These are phyloP conservation scores for Suhomyces sp. DNA, from an alignment of 805 yeast genomes.

Conservation along the genomic window DNA sequence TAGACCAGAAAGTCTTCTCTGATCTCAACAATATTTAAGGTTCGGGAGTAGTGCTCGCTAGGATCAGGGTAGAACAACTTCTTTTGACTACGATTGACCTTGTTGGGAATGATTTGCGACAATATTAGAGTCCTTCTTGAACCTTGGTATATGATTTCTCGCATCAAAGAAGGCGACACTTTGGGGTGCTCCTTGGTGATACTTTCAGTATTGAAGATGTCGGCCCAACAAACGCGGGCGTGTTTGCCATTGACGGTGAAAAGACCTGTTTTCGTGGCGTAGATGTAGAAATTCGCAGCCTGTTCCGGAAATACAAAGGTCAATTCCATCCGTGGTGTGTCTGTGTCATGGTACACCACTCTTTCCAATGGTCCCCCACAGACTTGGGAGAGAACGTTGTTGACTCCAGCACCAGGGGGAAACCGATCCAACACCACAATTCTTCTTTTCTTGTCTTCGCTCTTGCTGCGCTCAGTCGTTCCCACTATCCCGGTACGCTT, in stretches of 20 bases:
- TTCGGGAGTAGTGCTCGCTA: constrained; percentile 34
- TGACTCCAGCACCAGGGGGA: constrained; percentile 44
- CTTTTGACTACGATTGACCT: constrained; percentile 20
- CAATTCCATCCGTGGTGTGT: constrained; percentile 36
- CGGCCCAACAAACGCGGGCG: constrained; percentile 48
- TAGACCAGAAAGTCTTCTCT: constrained; percentile 49
- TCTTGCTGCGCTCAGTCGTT: not conserved
- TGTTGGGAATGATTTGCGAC: constrained; percentile 22
- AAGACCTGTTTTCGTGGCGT: constrained; percentile 46
- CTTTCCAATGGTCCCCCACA: constrained; percentile 71
- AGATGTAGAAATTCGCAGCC: constrained; percentile 54
- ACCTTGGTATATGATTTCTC: constrained; percentile 38
- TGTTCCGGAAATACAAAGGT: constrained; percentile 51
- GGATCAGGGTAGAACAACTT: constrained; percentile 43
- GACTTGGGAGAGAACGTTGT: constrained; percentile 51
- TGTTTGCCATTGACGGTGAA: constrained; percentile 58
- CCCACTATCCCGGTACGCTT: not conserved
- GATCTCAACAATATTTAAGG: constrained; percentile 45
- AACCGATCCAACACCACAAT: constrained; percentile 27
- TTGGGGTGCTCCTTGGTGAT: constrained; percentile 17
- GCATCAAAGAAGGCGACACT: constrained; percentile 20
- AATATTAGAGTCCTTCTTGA: constrained; percentile 57
- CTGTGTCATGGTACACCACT: constrained; percentile 26
- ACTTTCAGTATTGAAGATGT: constrained; percentile 20
- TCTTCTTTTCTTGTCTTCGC: not conserved